Percentiles rank a stretch among this genome's conserved stretches.
Evolutionary conservation across 2,329 filamentous ascomycete genomes (phyloP).

Genomic region (Paraconiothyrium sp.): DNA sequence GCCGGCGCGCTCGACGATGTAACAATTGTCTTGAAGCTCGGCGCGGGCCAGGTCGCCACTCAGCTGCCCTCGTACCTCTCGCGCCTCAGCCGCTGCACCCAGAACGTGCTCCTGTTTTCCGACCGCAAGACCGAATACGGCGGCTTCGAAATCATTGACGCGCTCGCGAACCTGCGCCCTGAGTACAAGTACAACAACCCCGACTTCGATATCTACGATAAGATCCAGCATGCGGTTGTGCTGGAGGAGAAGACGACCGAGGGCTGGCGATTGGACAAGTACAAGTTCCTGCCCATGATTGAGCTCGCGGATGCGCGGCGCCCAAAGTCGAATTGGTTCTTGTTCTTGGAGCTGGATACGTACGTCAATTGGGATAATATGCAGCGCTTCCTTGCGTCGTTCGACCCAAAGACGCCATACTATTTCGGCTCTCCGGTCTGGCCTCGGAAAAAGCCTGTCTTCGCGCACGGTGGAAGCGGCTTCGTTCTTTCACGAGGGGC

Average conservation of each 20-base stretch:
- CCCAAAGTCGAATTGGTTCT: constrained; percentile 46
- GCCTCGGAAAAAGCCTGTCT: constrained; percentile 46
- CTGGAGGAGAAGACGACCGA: constrained; percentile 57
- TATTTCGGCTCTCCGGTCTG: constrained; percentile 54
- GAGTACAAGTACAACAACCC: constrained; percentile 54
- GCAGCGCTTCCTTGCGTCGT: constrained; percentile 50
- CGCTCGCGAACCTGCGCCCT: constrained; percentile 56
- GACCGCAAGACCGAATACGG: constrained; percentile 64
- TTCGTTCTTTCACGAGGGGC: constrained; percentile 58
- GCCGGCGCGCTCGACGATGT: constrained; percentile 55
- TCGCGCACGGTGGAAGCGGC: constrained; percentile 56
- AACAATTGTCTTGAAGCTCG: constrained; percentile 66
- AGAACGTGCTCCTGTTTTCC: constrained; percentile 66
- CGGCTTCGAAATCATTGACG: constrained; percentile 59
- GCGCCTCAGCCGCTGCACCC: constrained; percentile 65
- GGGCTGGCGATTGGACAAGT: constrained; percentile 66
- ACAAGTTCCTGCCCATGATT: constrained; percentile 67
- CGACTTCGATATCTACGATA: constrained; percentile 63
- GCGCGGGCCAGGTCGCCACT: constrained; percentile 64
- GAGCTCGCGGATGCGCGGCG: constrained; percentile 56
- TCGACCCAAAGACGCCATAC: constrained; percentile 48
- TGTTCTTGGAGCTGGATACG: constrained; percentile 51
- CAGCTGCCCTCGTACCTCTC: constrained; percentile 66
- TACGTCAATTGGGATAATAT: constrained; percentile 52
- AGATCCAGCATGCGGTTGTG: constrained; percentile 52